phyloP scores from a whole-genome alignment of 441 rosid genomes.

The Isatis lusitanica region DNA sequence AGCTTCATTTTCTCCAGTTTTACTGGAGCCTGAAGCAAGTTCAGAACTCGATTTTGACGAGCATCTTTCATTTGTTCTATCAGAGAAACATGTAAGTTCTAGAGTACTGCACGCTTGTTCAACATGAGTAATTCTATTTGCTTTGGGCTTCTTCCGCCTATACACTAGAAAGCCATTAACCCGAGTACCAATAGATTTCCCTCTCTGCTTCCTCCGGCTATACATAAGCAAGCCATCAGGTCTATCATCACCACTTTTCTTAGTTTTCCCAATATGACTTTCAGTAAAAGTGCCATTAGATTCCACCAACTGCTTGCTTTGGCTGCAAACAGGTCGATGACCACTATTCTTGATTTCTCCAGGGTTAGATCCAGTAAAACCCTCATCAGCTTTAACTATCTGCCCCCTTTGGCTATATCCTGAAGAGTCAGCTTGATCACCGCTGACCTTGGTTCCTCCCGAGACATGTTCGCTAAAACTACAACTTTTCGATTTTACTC shows the following conservation, averaged over 20 bases:
- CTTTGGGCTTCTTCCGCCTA: slow-evolving; percentile 29
- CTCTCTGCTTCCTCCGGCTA: slow-evolving; percentile 37
- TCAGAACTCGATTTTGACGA: slow-evolving; percentile 64
- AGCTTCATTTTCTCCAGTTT: slow-evolving; percentile 53
- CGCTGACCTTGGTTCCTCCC: slow-evolving; percentile 23
- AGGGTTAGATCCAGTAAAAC: background rate
- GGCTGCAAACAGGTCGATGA: slow-evolving; percentile 23
- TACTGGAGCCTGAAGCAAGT: slow-evolving; percentile 49
- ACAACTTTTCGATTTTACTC: slow-evolving; percentile 8
- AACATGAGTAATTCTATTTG: slow-evolving; percentile 31
- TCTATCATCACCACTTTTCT: slow-evolving; percentile 17
- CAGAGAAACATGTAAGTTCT: slow-evolving; percentile 33
- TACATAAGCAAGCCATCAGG: slow-evolving; percentile 30
- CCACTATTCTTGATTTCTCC: slow-evolving; percentile 28
- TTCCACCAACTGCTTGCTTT: slow-evolving; percentile 11
- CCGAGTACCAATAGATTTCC: slow-evolving; percentile 27
- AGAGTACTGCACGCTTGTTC: background rate
- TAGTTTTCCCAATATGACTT: slow-evolving; percentile 20
- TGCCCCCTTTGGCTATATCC: slow-evolving; percentile 21
- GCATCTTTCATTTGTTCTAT: slow-evolving; percentile 67
- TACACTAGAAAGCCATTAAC: slow-evolving; percentile 38
- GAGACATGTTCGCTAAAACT: slow-evolving; percentile 9
- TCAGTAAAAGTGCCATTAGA: slow-evolving; percentile 22
- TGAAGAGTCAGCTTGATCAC: slow-evolving; percentile 16
- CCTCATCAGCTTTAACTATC: slow-evolving; percentile 14